Evolutionary conservation across 2,329 filamentous ascomycete genomes (phyloP), one percentile per base, ranked within the genome.

Genomic region (Colletotrichum costaricense): DNA sequence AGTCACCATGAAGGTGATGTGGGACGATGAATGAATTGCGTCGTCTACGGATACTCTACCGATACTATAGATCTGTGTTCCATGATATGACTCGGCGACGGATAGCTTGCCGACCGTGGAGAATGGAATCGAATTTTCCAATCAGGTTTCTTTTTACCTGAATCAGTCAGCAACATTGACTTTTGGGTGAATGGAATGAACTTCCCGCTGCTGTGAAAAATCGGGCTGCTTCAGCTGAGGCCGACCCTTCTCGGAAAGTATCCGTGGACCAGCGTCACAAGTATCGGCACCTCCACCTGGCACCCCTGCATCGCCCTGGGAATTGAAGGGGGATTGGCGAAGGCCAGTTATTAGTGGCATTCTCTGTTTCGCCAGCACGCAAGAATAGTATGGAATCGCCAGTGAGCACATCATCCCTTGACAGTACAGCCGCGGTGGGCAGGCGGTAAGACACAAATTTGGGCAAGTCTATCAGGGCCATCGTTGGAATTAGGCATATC

Each of bases 1-100:
- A 0, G 83, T 82, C 0, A 86, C 84, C n/a, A 88, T 89, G 87
- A 88, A 88, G 83, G 81, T 89, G 6, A 83, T 81, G 62, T 89
- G 87, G 87, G 86, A 88, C 28, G 54, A 63, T 9, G 38, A 5
- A 33, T 63, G 26, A 56, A 5, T 9, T 22, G 42, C 19, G 19
- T 22, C 16, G 8, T 49, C 7, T 49, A 49, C 42, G 19, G 38
- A 19, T 42, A 19, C 38, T 42, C 38, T 42, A 42, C 38, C 2
- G 42, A 49, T 49, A 49, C 42, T 49, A n/a, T 49, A 49, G 42
- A 49, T 49, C 42, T 49, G 19, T 49, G 19, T 19, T 49, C 12
- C 42, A 22, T 49, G 7, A 49, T 49, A 22, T 11, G 8, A 49
- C 42, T 22, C 19, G 8, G 42, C 42, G 19, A 49, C 19, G 42